Percentiles rank a stretch among this genome's conserved stretches.
Evolutionary conservation across 1,139 yeast genomes (phyloP).

Genomic region (Suhomyces bribrorum): DNA sequence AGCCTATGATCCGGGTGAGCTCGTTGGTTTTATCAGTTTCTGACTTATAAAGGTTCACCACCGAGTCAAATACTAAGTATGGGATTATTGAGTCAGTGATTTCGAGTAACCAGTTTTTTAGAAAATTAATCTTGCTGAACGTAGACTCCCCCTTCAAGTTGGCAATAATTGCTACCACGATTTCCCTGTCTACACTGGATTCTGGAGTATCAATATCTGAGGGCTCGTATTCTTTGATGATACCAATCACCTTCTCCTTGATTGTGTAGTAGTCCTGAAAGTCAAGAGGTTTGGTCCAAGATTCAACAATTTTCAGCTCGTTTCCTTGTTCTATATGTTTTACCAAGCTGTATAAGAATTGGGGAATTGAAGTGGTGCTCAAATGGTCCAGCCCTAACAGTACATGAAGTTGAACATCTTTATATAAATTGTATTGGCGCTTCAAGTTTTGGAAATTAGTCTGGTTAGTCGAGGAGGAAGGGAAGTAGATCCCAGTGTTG

Average conservation of each 20-base stretch:
- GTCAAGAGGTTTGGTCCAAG: conserved; percentile 38
- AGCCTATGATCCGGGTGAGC: conserved; percentile 29
- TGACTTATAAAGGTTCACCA: conserved; percentile 27
- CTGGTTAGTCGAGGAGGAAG: conserved; percentile 33
- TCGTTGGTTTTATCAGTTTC: conserved; percentile 17
- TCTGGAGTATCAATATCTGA: conserved; percentile 21
- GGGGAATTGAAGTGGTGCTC: conserved; percentile 37
- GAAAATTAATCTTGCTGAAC: conserved; percentile 29
- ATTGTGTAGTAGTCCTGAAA: conserved; percentile 38
- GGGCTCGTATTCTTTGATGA: conserved; percentile 24
- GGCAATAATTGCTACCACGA: conserved; percentile 25
- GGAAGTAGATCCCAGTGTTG: conserved; percentile 45
- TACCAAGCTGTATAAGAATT: conserved; percentile 30
- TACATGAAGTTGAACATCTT: conserved; percentile 45
- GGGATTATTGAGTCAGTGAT: conserved; percentile 48
- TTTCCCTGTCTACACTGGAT: conserved; percentile 23
- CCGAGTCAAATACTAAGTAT: conserved; percentile 41
- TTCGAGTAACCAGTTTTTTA: conserved; percentile 47
- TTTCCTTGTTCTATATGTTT: conserved; percentile 21
- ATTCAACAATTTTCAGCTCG: conserved; percentile 3
- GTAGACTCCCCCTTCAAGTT: conserved; percentile 15
- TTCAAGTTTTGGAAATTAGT: conserved; percentile 43
- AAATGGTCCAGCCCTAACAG: conserved; percentile 23
- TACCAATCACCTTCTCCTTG: conserved; percentile 32
- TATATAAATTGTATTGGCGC: conserved; percentile 41